phyloP scores from a whole-genome alignment of 257 asterid species.

The Leptodermis oblonga region DNA sequence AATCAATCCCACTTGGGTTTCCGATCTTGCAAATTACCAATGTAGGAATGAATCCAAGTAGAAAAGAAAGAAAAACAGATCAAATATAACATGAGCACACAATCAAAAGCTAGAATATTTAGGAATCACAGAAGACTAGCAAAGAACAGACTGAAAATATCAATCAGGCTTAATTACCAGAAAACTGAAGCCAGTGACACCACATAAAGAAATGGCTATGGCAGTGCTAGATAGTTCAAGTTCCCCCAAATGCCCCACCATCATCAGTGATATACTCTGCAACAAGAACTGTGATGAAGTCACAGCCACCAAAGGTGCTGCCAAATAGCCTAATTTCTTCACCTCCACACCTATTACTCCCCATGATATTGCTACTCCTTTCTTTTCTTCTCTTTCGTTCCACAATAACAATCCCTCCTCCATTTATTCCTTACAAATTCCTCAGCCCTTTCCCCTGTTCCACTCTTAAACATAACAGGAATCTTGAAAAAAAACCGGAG shows the following conservation, averaged over 20 bases:
- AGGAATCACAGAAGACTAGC: no score
- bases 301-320: conserved; percentile 71
- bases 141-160: not conserved
- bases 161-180: conserved; percentile 34
- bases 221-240: conserved; percentile 76
- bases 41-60: not conserved
- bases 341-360: conserved; percentile 38
- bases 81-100: not conserved
- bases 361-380: conserved; percentile 31
- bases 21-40: no score
- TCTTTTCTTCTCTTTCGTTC: conserved; percentile 20
- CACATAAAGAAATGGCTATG: conserved; percentile 58
- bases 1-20: no score
- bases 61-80: not conserved
- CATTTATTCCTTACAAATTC: conserved; percentile 14
- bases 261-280: conserved; percentile 46
- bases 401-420: conserved; percentile 52
- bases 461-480: not conserved
- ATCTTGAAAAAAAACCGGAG: not conserved
- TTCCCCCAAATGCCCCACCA: conserved; percentile 77
- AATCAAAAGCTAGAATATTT: not conserved
- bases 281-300: conserved; percentile 53
- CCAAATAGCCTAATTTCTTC: conserved; percentile 55
- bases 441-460: not conserved
- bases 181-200: conserved; percentile 62